Percentiles rank a stretch among this genome's conserved stretches.
Evolutionary conservation across 805 yeast species (phyloP).

Genomic region (Lipomyces kockii): DNA sequence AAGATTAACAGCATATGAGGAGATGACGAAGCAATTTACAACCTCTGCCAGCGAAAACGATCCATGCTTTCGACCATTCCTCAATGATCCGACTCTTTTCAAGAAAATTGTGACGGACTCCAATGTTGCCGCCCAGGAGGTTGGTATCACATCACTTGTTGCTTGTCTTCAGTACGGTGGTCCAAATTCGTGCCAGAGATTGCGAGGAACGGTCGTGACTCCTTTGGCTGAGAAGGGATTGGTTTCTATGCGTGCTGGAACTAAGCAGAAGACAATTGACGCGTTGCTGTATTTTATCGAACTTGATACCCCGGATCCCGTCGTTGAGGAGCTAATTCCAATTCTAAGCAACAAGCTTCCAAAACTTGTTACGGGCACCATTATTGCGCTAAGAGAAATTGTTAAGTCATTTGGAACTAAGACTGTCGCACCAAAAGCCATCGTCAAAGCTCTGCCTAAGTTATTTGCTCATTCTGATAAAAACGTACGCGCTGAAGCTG

Average conservation of each 20-base stretch:
- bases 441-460: constrained; percentile 63
- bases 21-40: constrained; percentile 57
- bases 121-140: constrained; percentile 91
- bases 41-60: constrained; percentile 61
- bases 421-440: constrained; percentile 60
- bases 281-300: constrained; percentile 68
- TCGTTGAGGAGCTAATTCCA: constrained; percentile 70
- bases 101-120: constrained; percentile 70
- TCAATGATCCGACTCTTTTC: constrained; percentile 59
- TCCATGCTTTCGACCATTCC: constrained; percentile 56
- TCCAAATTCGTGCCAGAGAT: constrained; percentile 44
- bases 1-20: constrained; percentile 78
- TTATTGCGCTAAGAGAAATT: constrained; percentile 60
- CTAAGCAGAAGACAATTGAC: constrained; percentile 68
- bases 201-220: constrained; percentile 50
- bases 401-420: constrained; percentile 66
- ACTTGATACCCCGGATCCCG: constrained; percentile 64
- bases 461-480: constrained; percentile 84
- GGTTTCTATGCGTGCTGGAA: constrained; percentile 72
- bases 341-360: constrained; percentile 68
- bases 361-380: constrained; percentile 73
- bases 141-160: constrained; percentile 64
- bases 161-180: constrained; percentile 65
- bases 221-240: constrained; percentile 80
- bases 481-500: constrained; percentile 80